Evolutionary conservation across 805 yeast species (phyloP), one percentile per base, ranked within the genome.

Genomic region (Candida silvatica): DNA sequence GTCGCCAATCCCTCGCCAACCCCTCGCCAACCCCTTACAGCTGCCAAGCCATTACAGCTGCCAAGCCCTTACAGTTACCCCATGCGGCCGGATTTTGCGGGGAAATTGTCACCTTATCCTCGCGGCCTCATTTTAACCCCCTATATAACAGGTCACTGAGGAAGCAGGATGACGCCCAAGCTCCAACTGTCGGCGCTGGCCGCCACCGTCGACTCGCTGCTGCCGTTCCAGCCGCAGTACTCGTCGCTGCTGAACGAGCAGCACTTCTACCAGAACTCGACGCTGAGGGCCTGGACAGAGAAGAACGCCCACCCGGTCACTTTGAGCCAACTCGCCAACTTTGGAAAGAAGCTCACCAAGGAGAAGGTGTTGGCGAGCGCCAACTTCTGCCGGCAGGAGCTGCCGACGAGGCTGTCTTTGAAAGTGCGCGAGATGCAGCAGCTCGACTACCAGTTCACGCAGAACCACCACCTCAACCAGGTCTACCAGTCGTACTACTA

Each of bases 281-380:
- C 79, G 4, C 61, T 86, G 39, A 58, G 74, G 49, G 66, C 67
- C 25, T 84, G 82, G 72, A 64, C 76, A 28, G 64, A 70, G 33
- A 71, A 76, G 43, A 52, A 52, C n/a, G 88, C 95, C 0, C 86
- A 85, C 53, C 95, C 97, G 0, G 94, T 90, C 17, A 80, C 95
- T 1, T 56, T 92, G n/a, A 66, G 85, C 35, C 97, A 90, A 48
- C 59, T 90, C 45, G 95, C 96, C 2, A 86, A 86, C 28, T 90
- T 81, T 52, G 97, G 96, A 31, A 79, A 80, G 46, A 71, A 71
- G 24, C 57, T 90, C 34, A 82, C 86, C 11, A 74, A 74, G 44
- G 84, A 79, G 25, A 87, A 88, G 59, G 67, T 90, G 33, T 62
- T 90, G 8, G 66, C 78, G 28, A 79, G 92, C 42, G 97, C 96